A percentile compares a stretch with the other conserved stretches of the same genome.
Conservation (phyloP, 495 filamentous ascomycete genomes). For the Podospora pseudocomata region DNA sequence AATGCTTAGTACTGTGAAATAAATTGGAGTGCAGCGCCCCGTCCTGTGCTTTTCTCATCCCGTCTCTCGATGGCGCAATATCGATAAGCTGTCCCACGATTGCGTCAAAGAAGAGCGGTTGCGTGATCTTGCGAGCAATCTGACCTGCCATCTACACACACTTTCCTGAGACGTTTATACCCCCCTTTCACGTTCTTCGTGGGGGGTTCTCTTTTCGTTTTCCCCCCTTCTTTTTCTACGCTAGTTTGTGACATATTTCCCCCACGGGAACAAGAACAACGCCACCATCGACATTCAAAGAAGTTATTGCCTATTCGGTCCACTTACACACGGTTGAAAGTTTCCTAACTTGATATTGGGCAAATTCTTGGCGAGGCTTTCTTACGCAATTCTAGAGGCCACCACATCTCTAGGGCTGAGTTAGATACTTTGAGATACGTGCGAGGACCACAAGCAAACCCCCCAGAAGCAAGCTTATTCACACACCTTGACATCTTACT, state of each 20-base stretch:
- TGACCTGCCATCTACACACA: conserved; percentile 2
- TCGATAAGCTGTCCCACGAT: conserved; percentile 11
- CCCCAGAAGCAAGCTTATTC: neutral
- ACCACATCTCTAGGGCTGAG: conserved; percentile 14
- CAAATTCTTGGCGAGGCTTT: conserved; percentile 11
- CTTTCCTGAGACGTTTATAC: conserved; percentile 11
- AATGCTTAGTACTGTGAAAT: neutral
- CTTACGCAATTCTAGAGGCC: neutral
- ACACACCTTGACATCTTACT: neutral
- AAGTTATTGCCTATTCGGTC: neutral
- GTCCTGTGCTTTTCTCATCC: conserved; percentile 26
- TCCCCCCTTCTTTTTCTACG: neutral
- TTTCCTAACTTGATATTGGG: conserved; percentile 10
- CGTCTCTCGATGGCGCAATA: conserved; percentile 32
- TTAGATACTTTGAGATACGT: neutral
- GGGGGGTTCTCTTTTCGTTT: conserved; percentile 10
- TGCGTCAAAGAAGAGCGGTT: conserved; percentile 24
- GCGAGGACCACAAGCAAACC: neutral
- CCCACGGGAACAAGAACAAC: neutral
- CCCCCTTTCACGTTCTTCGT: conserved; percentile 1
- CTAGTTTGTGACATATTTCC: neutral
- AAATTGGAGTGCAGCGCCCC: conserved; percentile 14
- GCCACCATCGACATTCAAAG: conserved; percentile 1
- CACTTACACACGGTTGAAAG: conserved; percentile 6
- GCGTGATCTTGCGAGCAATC: conserved; percentile 24